These are phyloP conservation scores for Zygnema cylindricum DNA, from an alignment of 139 green algal genomes.

Conservation along the genomic window DNA sequence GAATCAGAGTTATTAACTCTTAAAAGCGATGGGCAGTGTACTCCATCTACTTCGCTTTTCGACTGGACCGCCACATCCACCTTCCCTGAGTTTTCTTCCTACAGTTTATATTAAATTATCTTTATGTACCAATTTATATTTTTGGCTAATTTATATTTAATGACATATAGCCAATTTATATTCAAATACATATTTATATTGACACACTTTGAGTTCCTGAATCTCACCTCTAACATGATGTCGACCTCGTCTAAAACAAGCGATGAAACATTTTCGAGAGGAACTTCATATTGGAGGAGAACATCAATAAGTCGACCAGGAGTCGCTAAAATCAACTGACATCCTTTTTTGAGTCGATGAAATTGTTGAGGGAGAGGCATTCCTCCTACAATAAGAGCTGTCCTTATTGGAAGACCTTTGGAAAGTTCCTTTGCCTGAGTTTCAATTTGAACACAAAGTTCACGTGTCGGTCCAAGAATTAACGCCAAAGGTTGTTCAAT, in stretches of 20 bases:
- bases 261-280: not conserved
- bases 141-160: not conserved
- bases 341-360: not conserved
- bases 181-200: not conserved
- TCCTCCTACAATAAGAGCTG: constrained; percentile 8
- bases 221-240: constrained; percentile 34
- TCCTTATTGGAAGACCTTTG: not conserved
- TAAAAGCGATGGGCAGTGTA: too few species aligned
- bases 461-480: not conserved
- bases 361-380: not conserved
- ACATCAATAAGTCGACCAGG: constrained; percentile 30
- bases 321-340: constrained; percentile 25
- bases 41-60: too few species aligned
- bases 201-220: not conserved
- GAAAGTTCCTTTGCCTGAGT: constrained; percentile 15
- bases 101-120: too few species aligned
- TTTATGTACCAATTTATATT: not conserved
- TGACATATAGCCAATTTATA: not conserved
- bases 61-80: too few species aligned
- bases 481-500: not conserved
- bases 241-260: constrained; percentile 43
- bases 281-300: constrained; percentile 7
- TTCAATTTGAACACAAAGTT: constrained; percentile 4
- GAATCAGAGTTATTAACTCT: too few species aligned
- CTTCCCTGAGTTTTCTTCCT: too few species aligned